These are phyloP conservation scores for Hippophae rhamnoides DNA, from an alignment of 306 rosid genomes.

Conservation along the genomic window DNA sequence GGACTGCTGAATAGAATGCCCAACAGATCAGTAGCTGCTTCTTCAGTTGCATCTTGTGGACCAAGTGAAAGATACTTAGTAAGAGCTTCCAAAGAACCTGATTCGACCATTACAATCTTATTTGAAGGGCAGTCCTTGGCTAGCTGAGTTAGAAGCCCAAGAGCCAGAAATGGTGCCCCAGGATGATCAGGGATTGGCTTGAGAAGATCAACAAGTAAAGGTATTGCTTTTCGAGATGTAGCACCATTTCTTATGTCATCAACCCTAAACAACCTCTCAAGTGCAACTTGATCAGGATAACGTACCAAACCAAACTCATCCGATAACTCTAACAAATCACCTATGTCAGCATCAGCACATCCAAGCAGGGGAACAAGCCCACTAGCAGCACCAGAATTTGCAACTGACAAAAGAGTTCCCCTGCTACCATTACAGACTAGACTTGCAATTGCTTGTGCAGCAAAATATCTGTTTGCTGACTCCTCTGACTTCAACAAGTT, in stretches of 20 bases:
- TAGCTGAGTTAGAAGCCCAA: conserved; percentile 78
- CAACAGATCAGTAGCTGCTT: conserved; percentile 92
- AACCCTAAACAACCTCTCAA: conserved; percentile 91
- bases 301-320: conserved; percentile 83
- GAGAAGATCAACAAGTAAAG: conserved; percentile 94
- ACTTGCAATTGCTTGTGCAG: conserved; percentile 90
- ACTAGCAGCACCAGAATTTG: conserved; percentile 96
- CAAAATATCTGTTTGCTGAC: conserved; percentile 73
- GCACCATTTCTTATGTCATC: conserved; percentile 95
- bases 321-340: conserved; percentile 78
- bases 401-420: conserved; percentile 93
- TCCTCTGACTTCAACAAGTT: conserved; percentile 84
- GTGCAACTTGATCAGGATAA: conserved; percentile 92
- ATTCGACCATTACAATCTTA: conserved; percentile 87
- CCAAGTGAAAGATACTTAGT: conserved; percentile 91
- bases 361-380: conserved; percentile 95
- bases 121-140: conserved; percentile 80
- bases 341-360: conserved; percentile 82
- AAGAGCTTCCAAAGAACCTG: conserved; percentile 93
- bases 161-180: conserved; percentile 95
- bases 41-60: conserved; percentile 95
- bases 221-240: conserved; percentile 94
- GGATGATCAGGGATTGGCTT: conserved; percentile 99
- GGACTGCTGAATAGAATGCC: conserved; percentile 91
- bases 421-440: conserved; percentile 97